phyloP scores from a whole-genome alignment of 148 eudicot species.

The Camellia japonica region DNA sequence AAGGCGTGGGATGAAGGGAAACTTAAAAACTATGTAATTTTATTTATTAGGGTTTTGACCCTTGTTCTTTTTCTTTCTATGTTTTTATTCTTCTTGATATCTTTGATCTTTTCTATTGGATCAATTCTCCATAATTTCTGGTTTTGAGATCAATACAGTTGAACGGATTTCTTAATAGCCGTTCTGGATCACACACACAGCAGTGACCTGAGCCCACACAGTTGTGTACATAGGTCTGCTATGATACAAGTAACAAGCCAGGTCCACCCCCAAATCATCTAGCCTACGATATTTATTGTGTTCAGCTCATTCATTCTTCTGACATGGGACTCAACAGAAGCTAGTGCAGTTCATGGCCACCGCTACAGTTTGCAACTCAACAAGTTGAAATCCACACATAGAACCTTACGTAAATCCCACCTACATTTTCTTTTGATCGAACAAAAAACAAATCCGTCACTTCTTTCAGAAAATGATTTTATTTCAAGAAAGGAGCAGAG shows the following conservation, averaged over 20 bases:
- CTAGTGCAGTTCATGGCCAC: neutral
- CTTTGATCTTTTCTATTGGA: no score
- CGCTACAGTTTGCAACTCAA: neutral
- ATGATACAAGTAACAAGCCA: neutral
- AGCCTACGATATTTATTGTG: neutral
- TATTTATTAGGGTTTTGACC: no score
- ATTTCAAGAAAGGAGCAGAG: neutral
- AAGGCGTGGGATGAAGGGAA: no score
- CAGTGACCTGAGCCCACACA: neutral
- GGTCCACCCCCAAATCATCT: neutral
- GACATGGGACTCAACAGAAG: neutral
- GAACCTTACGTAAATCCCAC: neutral
- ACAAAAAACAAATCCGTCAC: neutral
- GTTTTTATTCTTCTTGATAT: no score
- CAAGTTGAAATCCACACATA: neutral
- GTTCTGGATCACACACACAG: neutral
- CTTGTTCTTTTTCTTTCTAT: no score
- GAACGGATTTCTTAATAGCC: no score
- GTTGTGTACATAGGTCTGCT: neutral
- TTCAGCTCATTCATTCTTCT: neutral
- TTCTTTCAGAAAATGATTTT: neutral
- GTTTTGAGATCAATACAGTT: no score
- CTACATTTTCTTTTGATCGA: neutral
- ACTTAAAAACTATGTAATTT: no score
- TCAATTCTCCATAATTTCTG: no score